Conservation (phyloP, 352 stramenopile genomes). For the Globisporangium orthogonon region DNA sequence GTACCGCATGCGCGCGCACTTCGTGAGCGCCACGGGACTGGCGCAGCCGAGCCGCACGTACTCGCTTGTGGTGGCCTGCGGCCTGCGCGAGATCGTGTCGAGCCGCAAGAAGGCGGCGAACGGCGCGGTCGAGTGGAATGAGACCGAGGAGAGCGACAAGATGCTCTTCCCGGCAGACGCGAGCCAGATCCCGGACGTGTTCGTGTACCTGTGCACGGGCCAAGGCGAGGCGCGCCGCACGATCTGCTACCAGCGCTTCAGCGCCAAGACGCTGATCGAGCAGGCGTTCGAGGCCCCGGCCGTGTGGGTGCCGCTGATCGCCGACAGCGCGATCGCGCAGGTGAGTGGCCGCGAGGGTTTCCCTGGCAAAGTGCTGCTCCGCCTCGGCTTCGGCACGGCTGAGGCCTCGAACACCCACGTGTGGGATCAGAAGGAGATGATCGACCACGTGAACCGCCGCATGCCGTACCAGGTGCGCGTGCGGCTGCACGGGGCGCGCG, state of each 20-base stretch:
- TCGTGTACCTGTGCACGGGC: constrained; percentile 74
- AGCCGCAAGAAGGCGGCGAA: constrained; percentile 55
- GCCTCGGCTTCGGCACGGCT: constrained; percentile 53
- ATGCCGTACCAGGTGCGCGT: constrained; percentile 74
- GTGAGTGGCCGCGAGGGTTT: constrained; percentile 46
- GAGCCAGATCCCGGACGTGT: constrained; percentile 72
- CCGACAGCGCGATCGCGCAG: constrained; percentile 51
- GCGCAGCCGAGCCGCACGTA: constrained; percentile 33
- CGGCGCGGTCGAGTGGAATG: constrained; percentile 75
- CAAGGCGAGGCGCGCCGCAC: constrained; percentile 46
- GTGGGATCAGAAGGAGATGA: constrained; percentile 57
- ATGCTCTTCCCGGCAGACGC: constrained; percentile 46
- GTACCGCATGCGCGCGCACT: constrained; percentile 63
- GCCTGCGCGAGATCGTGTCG: constrained; percentile 44
- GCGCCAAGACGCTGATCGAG: constrained; percentile 44
- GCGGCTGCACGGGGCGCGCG: constrained; percentile 45
- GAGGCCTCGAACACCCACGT: constrained; percentile 39
- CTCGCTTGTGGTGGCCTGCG: constrained; percentile 49
- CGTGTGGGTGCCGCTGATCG: constrained; percentile 59
- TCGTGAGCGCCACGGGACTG: constrained; percentile 54
- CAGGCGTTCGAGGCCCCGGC: constrained; percentile 32
- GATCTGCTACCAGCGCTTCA: constrained; percentile 79
- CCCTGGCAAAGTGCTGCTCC: constrained; percentile 60
- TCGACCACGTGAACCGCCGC: constrained; percentile 47
- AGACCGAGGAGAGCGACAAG: constrained; percentile 64